Percentiles rank a stretch among this genome's conserved stretches.
Evolutionary conservation across 441 rosid genomes (phyloP).

Genomic region (Populus hybrid): DNA sequence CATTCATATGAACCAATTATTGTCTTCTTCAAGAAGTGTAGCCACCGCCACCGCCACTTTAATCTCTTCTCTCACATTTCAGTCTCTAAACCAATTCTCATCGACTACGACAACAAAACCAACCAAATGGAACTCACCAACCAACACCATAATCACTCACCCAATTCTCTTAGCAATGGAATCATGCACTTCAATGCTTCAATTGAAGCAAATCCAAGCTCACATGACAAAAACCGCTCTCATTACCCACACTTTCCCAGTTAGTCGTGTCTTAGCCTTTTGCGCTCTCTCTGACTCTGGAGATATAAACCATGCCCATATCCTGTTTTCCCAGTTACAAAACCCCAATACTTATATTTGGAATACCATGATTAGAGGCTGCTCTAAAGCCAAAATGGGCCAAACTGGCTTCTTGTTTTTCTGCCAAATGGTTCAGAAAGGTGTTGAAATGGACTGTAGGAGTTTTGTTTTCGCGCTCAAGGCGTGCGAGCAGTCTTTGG

Average conservation of each 20-base stretch:
- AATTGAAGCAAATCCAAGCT: slow-evolving; percentile 17
- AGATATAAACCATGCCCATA: background rate
- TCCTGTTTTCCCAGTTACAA: slow-evolving; percentile 1
- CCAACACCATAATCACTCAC: slow-evolving; percentile 12
- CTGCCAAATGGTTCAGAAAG: background rate
- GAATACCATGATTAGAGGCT: slow-evolving; percentile 17
- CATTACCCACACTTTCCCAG: slow-evolving; percentile 11
- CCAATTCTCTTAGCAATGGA: slow-evolving; percentile 12
- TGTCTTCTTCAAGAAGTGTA: background rate
- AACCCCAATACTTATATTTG: slow-evolving; percentile 8
- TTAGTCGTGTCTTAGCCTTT: slow-evolving; percentile 13
- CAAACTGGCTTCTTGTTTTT: background rate
- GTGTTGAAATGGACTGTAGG: slow-evolving; percentile 8
- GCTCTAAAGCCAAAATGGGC: background rate
- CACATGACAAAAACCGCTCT: slow-evolving; percentile 15
- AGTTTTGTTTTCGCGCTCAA: slow-evolving; percentile 6
- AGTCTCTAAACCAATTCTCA: background rate
- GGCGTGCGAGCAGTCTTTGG: background rate
- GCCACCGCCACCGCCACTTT: background rate
- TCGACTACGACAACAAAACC: background rate
- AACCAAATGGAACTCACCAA: slow-evolving; percentile 12
- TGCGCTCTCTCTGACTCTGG: slow-evolving; percentile 9
- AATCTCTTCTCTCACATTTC: background rate
- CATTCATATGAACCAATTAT: background rate
- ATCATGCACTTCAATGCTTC: slow-evolving; percentile 12